Conservation (phyloP, 257 asterid genomes). For the Solanum pennellii region DNA sequence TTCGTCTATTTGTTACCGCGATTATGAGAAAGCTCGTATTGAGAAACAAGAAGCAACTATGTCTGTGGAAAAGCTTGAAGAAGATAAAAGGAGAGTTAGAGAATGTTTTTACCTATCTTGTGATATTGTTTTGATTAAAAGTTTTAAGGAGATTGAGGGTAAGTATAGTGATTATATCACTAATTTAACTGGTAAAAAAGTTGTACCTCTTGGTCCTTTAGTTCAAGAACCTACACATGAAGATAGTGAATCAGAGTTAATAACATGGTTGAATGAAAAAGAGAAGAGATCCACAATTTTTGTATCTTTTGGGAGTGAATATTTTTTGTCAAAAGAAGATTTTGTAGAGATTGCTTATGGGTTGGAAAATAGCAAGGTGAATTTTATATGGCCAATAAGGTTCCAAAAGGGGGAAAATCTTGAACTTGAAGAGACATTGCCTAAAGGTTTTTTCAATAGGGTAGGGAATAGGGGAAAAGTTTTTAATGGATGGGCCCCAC, state of each 20-base stretch:
- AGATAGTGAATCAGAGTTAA: not conserved
- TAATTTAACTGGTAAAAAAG: not conserved
- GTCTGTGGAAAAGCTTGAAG: not conserved
- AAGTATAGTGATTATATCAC: not conserved
- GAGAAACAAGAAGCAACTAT: not conserved
- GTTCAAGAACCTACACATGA: not conserved
- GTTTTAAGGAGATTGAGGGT: not conserved
- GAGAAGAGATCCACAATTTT: not conserved
- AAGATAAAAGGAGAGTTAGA: not conserved
- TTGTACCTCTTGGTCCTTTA: not conserved
- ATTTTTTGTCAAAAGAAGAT: not conserved
- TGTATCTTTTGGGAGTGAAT: not conserved
- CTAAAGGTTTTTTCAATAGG: not conserved
- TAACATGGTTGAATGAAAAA: not conserved
- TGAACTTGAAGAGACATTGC: not conserved
- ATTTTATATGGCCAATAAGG: not conserved
- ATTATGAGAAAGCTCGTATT: not conserved
- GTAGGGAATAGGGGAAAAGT: not conserved
- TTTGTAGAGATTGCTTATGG: not conserved
- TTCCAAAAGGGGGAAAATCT: not conserved
- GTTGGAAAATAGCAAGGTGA: not conserved
- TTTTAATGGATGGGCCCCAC: not conserved
- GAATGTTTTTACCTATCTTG: not conserved
- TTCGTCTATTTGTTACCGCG: not conserved
- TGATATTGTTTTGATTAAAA: not conserved